Evolutionary conservation across 176 grass and related monocot species (phyloP).

Genomic region (Phoenix dactylifera): DNA sequence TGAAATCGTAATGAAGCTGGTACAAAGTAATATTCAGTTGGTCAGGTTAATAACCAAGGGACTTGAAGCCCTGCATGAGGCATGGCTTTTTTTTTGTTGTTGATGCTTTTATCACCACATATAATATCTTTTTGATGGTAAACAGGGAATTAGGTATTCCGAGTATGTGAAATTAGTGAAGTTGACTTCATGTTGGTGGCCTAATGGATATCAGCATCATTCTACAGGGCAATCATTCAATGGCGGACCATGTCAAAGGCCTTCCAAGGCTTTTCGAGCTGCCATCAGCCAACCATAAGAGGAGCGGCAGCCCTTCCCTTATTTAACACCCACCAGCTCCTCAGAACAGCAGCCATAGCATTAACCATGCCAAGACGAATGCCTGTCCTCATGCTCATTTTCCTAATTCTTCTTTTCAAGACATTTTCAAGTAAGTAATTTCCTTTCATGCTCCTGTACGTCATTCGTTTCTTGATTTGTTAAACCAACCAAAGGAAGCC

Average conservation of each 20-base stretch:
- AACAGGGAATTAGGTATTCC: conserved; percentile 14
- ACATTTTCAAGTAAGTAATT: background rate
- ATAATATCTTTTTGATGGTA: conserved; percentile 11
- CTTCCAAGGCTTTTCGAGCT: background rate
- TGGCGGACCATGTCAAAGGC: background rate
- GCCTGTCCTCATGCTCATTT: background rate
- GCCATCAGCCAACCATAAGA: background rate
- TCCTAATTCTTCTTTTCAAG: conserved; percentile 1
- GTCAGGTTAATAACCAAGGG: background rate
- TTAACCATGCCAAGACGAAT: background rate
- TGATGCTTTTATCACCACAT: conserved; percentile 4
- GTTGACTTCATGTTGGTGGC: conserved; percentile 10
- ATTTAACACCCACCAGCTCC: background rate
- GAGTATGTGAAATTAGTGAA: background rate
- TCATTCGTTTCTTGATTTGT: background rate
- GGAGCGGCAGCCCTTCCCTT: background rate
- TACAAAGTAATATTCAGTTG: too few relatives aligned
- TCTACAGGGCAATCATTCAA: background rate
- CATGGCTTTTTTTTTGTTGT: background rate
- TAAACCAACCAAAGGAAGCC: background rate
- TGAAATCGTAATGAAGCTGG: too few relatives aligned
- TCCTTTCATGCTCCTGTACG: background rate
- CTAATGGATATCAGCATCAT: background rate
- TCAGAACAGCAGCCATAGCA: background rate
- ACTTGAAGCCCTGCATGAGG: background rate